Percentiles rank a stretch among this genome's conserved stretches.
These are phyloP conservation scores for Datura wrightii DNA, from an alignment of 257 asterid genomes.

Conservation along the genomic window DNA sequence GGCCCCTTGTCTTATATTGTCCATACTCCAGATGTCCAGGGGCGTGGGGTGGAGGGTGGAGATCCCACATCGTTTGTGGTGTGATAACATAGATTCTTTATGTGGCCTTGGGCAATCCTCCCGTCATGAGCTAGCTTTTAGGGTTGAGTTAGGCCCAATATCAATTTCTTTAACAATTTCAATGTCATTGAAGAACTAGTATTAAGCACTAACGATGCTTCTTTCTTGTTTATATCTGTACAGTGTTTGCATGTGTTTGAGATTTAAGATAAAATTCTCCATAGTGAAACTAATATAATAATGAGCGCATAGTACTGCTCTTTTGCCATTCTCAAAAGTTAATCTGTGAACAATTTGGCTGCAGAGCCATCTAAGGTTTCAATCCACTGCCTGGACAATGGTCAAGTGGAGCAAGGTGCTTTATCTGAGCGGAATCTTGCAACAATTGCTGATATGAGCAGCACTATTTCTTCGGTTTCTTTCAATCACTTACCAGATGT, in stretches of 20 bases:
- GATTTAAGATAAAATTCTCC: background rate
- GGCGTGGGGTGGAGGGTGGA: background rate
- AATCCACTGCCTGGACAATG: constrained; percentile 48
- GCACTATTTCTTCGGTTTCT: constrained; percentile 33
- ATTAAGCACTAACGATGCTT: constrained; percentile 6
- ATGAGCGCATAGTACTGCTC: background rate
- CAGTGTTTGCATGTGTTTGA: background rate
- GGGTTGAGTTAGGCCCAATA: background rate
- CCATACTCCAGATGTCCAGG: background rate
- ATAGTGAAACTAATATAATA: background rate
- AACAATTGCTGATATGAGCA: constrained; percentile 28
- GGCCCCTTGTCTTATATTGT: background rate
- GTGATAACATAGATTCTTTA: background rate
- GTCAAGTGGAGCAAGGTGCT: constrained; percentile 44
- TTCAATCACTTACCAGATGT: constrained; percentile 37
- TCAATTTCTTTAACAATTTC: background rate
- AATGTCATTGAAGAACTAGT: background rate
- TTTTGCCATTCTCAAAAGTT: background rate
- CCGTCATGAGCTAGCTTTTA: background rate
- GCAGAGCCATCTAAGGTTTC: constrained; percentile 48
- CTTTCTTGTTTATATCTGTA: background rate
- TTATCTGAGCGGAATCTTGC: constrained; percentile 44
- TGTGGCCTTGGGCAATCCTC: background rate
- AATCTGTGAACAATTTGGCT: constrained; percentile 38
- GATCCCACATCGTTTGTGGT: background rate